These are phyloP conservation scores for Paspalum notatum DNA, from an alignment of 176 grass and related monocot genomes.

Conservation along the genomic window DNA sequence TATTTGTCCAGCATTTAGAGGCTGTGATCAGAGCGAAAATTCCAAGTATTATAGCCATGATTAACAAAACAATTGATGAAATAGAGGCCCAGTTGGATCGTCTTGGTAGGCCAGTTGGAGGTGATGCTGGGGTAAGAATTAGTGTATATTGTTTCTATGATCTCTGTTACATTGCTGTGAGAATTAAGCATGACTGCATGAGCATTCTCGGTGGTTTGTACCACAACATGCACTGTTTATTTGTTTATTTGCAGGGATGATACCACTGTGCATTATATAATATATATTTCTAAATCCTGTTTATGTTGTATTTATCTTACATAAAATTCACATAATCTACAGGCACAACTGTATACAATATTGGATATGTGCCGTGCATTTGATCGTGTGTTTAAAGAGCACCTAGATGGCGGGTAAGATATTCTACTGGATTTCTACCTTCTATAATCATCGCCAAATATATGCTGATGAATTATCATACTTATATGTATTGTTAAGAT, in stretches of 20 bases:
- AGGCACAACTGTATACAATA: constrained; percentile 99
- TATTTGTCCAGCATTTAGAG: constrained; percentile 83
- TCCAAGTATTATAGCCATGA: constrained; percentile 94
- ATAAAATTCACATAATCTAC: constrained; percentile 28
- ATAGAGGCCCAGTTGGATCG: constrained; percentile 95
- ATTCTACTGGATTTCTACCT: constrained; percentile 2
- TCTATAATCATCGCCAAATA: constrained; percentile 4
- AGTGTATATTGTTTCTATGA: constrained; percentile 14
- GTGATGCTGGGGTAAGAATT: constrained; percentile 85
- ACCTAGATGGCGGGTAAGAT: constrained; percentile 97
- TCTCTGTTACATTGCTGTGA: constrained; percentile 7
- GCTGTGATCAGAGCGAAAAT: constrained; percentile 91
- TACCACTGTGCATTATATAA: not conserved
- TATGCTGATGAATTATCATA: constrained; percentile 6
- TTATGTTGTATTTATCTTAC: constrained; percentile 26
- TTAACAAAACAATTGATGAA: constrained; percentile 99
- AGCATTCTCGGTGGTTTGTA: not conserved
- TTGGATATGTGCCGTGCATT: constrained; percentile 99
- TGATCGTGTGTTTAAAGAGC: constrained; percentile 98
- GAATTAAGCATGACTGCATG: not conserved
- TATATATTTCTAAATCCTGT: constrained; percentile 15
- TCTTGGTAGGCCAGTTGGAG: constrained; percentile 92
- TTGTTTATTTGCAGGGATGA: constrained; percentile 17
- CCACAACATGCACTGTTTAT: constrained; percentile 17
- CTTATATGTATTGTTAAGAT: constrained; percentile 11